phyloP scores from a whole-genome alignment of 345 rosid species.

The Lepidium africanum region DNA sequence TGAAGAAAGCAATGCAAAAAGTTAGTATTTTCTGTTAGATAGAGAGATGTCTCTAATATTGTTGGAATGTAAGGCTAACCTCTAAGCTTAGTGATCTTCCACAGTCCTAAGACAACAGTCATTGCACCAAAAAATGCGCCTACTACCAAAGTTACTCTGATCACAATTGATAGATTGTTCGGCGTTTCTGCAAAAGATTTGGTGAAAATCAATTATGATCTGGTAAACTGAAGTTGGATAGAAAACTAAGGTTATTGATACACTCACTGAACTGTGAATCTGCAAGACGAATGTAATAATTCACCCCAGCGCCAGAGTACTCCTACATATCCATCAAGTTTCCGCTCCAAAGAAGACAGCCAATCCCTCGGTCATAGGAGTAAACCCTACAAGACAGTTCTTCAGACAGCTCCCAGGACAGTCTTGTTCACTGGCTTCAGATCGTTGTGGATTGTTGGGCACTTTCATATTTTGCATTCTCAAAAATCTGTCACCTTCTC shows the following conservation, averaged over 20 bases:
- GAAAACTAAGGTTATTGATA: background rate
- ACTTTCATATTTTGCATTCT: constrained; percentile 30
- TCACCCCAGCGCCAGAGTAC: constrained; percentile 10
- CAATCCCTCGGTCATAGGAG: constrained; percentile 20
- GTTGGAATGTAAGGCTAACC: too few species aligned
- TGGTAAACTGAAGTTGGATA: background rate
- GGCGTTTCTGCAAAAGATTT: background rate
- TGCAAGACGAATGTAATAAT: constrained; percentile 31
- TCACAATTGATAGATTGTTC: background rate
- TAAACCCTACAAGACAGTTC: constrained; percentile 47
- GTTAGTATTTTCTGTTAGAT: too few species aligned
- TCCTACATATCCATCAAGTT: constrained; percentile 32
- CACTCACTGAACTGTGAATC: constrained; percentile 34
- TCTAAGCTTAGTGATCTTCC: too few species aligned
- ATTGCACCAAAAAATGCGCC: too few species aligned
- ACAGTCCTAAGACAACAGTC: too few species aligned
- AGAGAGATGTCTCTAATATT: too few species aligned
- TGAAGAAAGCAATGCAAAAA: too few species aligned
- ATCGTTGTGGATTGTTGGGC: constrained; percentile 35
- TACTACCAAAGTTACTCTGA: background rate
- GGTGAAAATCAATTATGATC: background rate
- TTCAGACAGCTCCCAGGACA: constrained; percentile 36
- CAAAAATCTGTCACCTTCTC: constrained; percentile 33
- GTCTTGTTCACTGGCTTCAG: background rate
- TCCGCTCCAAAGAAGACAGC: constrained; percentile 42